Evolutionary conservation across 345 rosid species (phyloP), one percentile per base, ranked within the genome.

Genomic region (Acer saccharum): DNA sequence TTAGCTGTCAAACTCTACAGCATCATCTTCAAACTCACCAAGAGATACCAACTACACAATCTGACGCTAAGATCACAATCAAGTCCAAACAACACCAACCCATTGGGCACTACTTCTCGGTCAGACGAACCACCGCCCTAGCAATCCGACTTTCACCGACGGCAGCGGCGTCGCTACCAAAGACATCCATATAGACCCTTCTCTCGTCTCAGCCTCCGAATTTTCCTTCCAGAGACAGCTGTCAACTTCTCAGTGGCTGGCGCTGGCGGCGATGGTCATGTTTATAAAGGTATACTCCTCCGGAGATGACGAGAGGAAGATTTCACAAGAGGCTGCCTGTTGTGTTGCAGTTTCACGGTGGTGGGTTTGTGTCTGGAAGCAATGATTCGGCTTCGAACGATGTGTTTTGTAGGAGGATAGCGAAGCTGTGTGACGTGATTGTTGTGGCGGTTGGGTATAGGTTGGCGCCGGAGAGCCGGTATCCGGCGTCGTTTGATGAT

Each of bases 271-370:
- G 8, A 4, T 8, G 63, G 50, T 10, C 62, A 80, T 39, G 60
- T 76, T 14, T 94, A 93, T 74, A 83, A 92, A 29, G 97, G 3
- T 94, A 91, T 41, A 82, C 89, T 17, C 94, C 97, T 25, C 66
- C 12, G 61, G 61, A 44, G n/a, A 65, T 73, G 0, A 8, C 50
- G 14, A 86, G 85, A 13, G 86, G 71, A 64, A 71, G 66, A 2
- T 21, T 35, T 14, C 78, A 76, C 57, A 74, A 91, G 84, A 92
- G 79, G 82, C 78, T 95, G 55, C 97, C 99, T 32, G 92, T 92
- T 83, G 85, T 93, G 84, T 66, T 93, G 87, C 97, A 92, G 89
- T 95, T 95, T 77, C 99, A 95, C 13, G 98, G 97, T n/a, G 99
- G 99, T 5, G 98, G 94, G 72, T 93, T 91, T 72, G 94, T 93